Base-by-base conservation (phyloP, 106 monocot species). In the Acorus calamus region DNA sequence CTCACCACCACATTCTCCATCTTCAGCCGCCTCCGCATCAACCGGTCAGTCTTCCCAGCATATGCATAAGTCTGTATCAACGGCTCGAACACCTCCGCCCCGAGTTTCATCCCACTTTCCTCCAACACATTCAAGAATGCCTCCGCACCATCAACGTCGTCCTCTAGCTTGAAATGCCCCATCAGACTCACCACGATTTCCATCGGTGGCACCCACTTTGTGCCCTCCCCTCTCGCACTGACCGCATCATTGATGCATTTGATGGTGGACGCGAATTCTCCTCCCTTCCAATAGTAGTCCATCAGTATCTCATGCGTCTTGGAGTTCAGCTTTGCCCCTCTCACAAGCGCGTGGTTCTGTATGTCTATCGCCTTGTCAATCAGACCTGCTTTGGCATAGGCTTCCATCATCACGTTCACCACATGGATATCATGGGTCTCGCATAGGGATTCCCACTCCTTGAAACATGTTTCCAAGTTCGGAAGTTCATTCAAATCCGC, bases 271-370 rank as follows among this genome's bases (percentile, higher is more conserved):
- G 78, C 77, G 81, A 98, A 68, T 41, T 98, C 92, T 4, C 77
- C 81, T 47, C 77, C 77, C 47, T 67, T 76, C 44, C 84, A 11
- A 66, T 92, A 76, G 66, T 88, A 81, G 2, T 98, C 76, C 92
- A 88, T 88, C 61, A 92, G 81, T n/a, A 98, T 77, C 72, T 92
- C 88, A 91, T 92, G 92, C 42, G 88, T 80, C 61, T 92, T 98
- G 0, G 92, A 75, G 61, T 98, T 98, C 14, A 76, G 79, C 53
- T 79, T 81, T 45, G 71, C 84, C 13, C 87, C 87, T 53, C 73
- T 52, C 44, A 59, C 60, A 64, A 85, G 82, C 7, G 88, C 82
- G 10, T 55, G 73, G 57, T 81, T 85, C 74, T 85, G 85, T 41
- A 88, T 28, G 8, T 67, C 63, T 64, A 76, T 73, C 2, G 98